These are phyloP conservation scores for Casuarina cunninghamiana DNA, from an alignment of 306 rosid species.

Conservation along the genomic window DNA sequence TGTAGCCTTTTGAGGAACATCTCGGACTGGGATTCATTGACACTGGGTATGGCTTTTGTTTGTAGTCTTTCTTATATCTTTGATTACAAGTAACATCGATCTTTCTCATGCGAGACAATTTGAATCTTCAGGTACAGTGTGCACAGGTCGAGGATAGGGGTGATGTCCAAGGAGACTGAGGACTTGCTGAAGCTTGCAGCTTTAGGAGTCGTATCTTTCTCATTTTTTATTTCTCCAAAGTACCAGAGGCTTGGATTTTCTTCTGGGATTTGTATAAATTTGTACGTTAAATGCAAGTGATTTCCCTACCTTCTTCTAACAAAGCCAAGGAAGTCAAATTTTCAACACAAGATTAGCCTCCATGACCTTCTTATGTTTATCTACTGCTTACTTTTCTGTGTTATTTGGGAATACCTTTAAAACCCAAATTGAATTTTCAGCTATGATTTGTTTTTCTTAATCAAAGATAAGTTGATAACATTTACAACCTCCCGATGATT, in stretches of 20 bases:
- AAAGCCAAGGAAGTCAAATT: too few species aligned
- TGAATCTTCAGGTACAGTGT: constrained; percentile 74
- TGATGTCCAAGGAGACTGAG: constrained; percentile 61
- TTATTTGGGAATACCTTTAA: too few species aligned
- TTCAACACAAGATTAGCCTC: too few species aligned
- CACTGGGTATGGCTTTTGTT: constrained; percentile 53
- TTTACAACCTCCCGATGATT: too few species aligned
- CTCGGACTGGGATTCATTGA: constrained; percentile 81
- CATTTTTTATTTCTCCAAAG: constrained; percentile 37
- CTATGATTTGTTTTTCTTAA: too few species aligned
- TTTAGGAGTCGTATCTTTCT: constrained; percentile 65
- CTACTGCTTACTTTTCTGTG: too few species aligned
- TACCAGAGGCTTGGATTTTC: constrained; percentile 30
- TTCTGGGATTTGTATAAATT: constrained; percentile 12
- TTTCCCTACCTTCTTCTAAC: neutral
- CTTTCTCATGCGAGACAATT: neutral
- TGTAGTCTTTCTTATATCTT: neutral
- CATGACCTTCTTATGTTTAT: too few species aligned
- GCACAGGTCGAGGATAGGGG: constrained; percentile 97
- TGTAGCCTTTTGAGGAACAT: too few species aligned
- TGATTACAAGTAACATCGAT: neutral
- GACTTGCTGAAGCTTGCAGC: constrained; percentile 70
- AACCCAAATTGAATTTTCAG: too few species aligned
- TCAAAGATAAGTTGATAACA: too few species aligned
- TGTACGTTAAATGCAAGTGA: neutral